These are phyloP conservation scores for Claviceps purpurea DNA, from an alignment of 2,329 filamentous ascomycete species.

Conservation along the genomic window DNA sequence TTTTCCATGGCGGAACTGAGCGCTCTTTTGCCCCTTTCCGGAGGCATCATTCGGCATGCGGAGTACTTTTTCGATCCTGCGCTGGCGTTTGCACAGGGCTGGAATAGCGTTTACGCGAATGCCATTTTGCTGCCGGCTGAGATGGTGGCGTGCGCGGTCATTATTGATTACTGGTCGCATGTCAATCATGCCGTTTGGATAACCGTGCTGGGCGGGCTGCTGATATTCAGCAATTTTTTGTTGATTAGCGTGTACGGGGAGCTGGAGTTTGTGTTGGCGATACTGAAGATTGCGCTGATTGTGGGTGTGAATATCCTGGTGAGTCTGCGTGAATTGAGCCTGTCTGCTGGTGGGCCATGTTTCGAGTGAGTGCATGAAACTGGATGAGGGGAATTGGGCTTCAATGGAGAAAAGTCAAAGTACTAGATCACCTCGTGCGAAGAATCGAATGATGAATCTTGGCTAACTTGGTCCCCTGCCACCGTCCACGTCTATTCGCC, in stretches of 20 bases:
- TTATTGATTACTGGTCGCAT: slow-evolving; percentile 28
- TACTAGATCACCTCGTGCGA: too few species aligned
- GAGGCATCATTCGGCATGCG: slow-evolving; percentile 49
- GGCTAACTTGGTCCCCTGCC: neutral
- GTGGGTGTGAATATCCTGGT: slow-evolving; percentile 52
- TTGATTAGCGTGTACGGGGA: slow-evolving; percentile 45
- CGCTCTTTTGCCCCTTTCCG: slow-evolving; percentile 46
- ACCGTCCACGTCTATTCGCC: neutral
- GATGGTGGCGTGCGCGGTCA: slow-evolving; percentile 38
- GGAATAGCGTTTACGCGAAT: slow-evolving; percentile 38
- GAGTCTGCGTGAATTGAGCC: neutral
- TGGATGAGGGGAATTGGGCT: too few species aligned
- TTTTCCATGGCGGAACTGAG: slow-evolving; percentile 48
- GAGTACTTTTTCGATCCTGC: slow-evolving; percentile 45
- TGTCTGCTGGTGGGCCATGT: neutral
- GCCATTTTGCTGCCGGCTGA: slow-evolving; percentile 39
- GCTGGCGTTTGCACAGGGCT: slow-evolving; percentile 39
- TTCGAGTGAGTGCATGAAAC: neutral
- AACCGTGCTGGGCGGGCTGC: slow-evolving; percentile 37
- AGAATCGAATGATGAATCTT: neutral
- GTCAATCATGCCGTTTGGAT: slow-evolving; percentile 43
- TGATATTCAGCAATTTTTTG: slow-evolving; percentile 40
- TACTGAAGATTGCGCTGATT: slow-evolving; percentile 44
- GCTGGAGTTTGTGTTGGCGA: slow-evolving; percentile 44
- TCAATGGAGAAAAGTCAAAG: too few species aligned